phyloP scores from a whole-genome alignment of 1,139 yeast species.

The Sugiyamaella sp. region DNA sequence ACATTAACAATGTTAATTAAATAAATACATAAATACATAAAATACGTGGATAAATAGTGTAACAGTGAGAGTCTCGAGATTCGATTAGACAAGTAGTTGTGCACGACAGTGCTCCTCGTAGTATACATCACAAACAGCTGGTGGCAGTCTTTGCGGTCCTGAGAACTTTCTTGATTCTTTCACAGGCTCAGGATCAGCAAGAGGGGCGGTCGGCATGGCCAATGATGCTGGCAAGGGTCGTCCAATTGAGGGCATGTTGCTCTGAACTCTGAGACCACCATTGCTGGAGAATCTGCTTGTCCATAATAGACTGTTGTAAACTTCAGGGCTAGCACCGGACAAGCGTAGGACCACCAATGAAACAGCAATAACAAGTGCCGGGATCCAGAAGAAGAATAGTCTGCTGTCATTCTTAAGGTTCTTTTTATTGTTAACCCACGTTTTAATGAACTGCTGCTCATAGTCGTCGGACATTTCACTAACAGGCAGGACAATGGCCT shows the following conservation, averaged over 20 bases:
- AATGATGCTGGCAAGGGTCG: constrained; percentile 10
- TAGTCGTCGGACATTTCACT: constrained; percentile 18
- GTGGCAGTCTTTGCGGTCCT: not conserved
- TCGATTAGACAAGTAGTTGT: not conserved
- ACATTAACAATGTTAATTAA: not conserved
- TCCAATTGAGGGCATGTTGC: constrained; percentile 9
- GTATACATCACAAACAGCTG: not conserved
- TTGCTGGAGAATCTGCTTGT: constrained; percentile 1
- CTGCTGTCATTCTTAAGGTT: constrained; percentile 80
- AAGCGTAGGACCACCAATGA: constrained; percentile 27
- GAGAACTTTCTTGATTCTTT: not conserved
- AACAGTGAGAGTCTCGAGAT: not conserved
- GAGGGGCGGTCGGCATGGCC: constrained; percentile 2
- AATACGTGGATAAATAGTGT: not conserved
- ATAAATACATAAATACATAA: not conserved
- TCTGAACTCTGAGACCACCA: not conserved
- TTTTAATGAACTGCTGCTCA: constrained; percentile 36
- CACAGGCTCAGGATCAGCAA: not conserved
- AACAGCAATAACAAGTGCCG: constrained; percentile 35
- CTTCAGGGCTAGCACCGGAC: constrained; percentile 25
- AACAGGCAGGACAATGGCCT: not conserved
- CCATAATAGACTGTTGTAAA: constrained; percentile 18
- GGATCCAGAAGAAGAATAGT: constrained; percentile 81
- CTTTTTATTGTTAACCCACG: constrained; percentile 45
- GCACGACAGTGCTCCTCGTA: not conserved